Conservation (phyloP, 495 filamentous ascomycete genomes). For the Penicillium coprophilum region DNA sequence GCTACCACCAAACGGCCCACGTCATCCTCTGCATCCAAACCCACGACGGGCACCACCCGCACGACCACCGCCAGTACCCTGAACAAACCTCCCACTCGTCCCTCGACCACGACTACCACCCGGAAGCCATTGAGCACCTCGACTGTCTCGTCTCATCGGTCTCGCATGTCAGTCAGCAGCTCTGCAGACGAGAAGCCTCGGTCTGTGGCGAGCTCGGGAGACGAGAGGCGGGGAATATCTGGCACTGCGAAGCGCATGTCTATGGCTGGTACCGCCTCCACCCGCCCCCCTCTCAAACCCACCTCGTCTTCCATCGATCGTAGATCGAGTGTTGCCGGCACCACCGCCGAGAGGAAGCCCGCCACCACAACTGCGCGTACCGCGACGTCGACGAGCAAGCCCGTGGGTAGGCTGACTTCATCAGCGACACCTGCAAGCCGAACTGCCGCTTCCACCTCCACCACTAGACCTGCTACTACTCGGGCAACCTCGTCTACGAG, state of each 20-base stretch:
- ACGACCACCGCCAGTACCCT: slow-evolving; percentile 36
- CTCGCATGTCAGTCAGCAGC: slow-evolving; percentile 47
- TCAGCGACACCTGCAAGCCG: slow-evolving; percentile 31
- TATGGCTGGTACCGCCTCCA: slow-evolving; percentile 38
- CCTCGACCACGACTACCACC: slow-evolving; percentile 37
- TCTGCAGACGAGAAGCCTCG: slow-evolving; percentile 50
- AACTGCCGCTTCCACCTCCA: slow-evolving; percentile 23
- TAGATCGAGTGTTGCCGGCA: slow-evolving; percentile 42
- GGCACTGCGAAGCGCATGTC: slow-evolving; percentile 51
- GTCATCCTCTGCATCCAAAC: slow-evolving; percentile 36
- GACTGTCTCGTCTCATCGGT: slow-evolving; percentile 44
- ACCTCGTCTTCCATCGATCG: slow-evolving; percentile 39
- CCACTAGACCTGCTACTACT: slow-evolving; percentile 27
- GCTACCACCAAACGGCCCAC: slow-evolving; percentile 39
- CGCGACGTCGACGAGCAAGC: slow-evolving; percentile 32
- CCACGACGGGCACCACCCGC: slow-evolving; percentile 29
- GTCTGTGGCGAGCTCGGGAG: slow-evolving; percentile 46
- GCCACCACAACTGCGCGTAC: slow-evolving; percentile 29
- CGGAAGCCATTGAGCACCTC: slow-evolving; percentile 43
- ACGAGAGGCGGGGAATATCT: slow-evolving; percentile 47
- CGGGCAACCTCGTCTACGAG: slow-evolving; percentile 28
- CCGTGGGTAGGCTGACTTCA: slow-evolving; percentile 31
- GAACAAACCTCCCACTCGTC: slow-evolving; percentile 48
- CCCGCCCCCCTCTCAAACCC: slow-evolving; percentile 39
- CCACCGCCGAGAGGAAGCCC: slow-evolving; percentile 36